phyloP scores from a whole-genome alignment of 2,329 filamentous ascomycete genomes.

The Paecilomyces niveus region DNA sequence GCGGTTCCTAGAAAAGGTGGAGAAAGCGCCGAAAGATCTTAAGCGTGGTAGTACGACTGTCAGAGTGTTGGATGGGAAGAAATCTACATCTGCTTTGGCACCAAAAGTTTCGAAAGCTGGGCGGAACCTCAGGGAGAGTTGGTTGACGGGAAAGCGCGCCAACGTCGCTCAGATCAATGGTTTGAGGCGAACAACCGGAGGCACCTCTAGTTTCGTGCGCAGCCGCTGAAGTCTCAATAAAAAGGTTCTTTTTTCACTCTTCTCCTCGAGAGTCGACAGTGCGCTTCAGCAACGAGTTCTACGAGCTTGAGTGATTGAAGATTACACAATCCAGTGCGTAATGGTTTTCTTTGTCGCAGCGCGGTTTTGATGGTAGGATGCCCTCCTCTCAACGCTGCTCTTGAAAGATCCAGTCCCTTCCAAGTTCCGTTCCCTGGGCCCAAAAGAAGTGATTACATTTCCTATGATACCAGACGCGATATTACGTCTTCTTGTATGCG shows the following conservation, averaged over 20 bases:
- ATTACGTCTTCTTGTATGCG: background rate
- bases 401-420: too few species aligned
- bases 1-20: conserved; percentile 42
- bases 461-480: background rate
- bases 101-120: conserved; percentile 40
- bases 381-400: background rate
- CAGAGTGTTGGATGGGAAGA: conserved; percentile 40
- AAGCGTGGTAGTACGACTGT: conserved; percentile 43
- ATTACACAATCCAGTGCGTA: too few species aligned
- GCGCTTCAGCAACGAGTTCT: too few species aligned
- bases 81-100: conserved; percentile 31
- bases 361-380: too few species aligned
- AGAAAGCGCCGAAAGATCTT: conserved; percentile 45
- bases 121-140: conserved; percentile 29
- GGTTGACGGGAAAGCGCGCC: conserved; percentile 30
- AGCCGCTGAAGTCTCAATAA: conserved; percentile 6
- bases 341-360: too few species aligned
- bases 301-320: too few species aligned
- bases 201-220: conserved; percentile 31
- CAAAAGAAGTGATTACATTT: background rate
- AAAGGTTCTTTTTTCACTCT: background rate
- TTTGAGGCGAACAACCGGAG: conserved; percentile 29
- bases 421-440: too few species aligned
- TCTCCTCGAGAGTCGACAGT: too few species aligned
- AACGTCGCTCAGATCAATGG: conserved; percentile 24